Base-by-base conservation (phyloP, 345 rosid species). In the Microcos paniculata region DNA sequence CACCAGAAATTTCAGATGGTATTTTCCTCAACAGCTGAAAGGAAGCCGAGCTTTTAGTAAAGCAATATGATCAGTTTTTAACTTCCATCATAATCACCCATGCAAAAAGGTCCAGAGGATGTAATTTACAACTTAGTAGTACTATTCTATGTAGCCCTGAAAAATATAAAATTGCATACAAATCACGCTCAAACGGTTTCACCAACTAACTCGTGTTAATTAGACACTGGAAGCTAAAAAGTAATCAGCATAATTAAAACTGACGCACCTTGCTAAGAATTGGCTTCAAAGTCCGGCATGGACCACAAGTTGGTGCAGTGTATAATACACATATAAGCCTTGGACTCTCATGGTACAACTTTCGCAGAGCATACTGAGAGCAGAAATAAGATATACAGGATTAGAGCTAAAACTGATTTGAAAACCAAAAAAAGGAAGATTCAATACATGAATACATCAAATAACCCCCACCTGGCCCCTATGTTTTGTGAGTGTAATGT, bases 221-320 rank as follows among this genome's bases (percentile, higher is more conserved):
- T 0, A 9, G 40, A 69, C 43, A 18, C 1, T 28, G 24, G 16
- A 69, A 49, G 18, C 28, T 49, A 24, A 74, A 53, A 9, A 6
- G n/a, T 42, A 18, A 35, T 3, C 6, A 35, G 6, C 40, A 42
- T 61, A 65, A 30, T 19, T 46, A 21, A 26, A 40, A 53, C 30
- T 14, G 21, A 53, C 49, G 8, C 66, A 95, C 99, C 98, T 89
- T 90, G 94, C 89, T 85, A 72, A 93, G 90, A 84, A 95, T 95
- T 82, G 98, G 99, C 89, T 95, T 95, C 81, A 95, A 86, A 59
- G 98, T 95, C 78, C 96, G 86, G 78, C 99, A 95, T 55, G 98
- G 99, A 79, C 99, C 99, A 76, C 99, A 95, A 24, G 98, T 91
- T 76, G 97, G 98, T 71, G 98, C 62, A 30, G 99, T 95, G 77